Conservation (phyloP, 2,329 filamentous ascomycete genomes). For the Ascochyta viciae-villosae region DNA sequence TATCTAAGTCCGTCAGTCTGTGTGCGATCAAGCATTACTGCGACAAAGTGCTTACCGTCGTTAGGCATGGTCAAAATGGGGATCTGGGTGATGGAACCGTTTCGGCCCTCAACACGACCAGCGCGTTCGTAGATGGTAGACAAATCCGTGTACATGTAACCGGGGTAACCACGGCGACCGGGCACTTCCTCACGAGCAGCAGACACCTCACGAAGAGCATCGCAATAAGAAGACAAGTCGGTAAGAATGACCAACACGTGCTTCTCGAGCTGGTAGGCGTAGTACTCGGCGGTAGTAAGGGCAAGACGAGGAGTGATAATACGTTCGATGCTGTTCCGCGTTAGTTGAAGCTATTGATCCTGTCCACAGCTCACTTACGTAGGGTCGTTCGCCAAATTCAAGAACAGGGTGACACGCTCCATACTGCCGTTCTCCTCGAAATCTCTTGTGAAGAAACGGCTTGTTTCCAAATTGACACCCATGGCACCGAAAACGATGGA, state of each 20-base stretch:
- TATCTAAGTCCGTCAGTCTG: conserved; percentile 64
- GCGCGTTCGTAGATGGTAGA: conserved; percentile 99
- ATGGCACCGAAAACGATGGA: conserved; percentile 99
- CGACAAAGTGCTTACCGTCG: conserved; percentile 66
- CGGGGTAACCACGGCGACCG: conserved; percentile 97
- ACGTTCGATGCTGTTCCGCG: conserved; percentile 81
- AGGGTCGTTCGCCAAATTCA: conserved; percentile 98
- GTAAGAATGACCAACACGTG: conserved; percentile 99
- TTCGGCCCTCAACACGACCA: conserved; percentile 94
- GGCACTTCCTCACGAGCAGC: conserved; percentile 98
- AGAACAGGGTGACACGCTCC: conserved; percentile 95
- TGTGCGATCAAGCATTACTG: background rate
- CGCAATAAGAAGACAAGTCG: conserved; percentile 96
- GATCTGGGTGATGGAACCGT: conserved; percentile 98
- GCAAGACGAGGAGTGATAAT: conserved; percentile 99
- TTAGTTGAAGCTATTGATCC: conserved; percentile 24
- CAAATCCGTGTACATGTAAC: conserved; percentile 99
- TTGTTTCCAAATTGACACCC: conserved; percentile 99
- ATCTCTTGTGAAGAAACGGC: conserved; percentile 96
- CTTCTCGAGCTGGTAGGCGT: conserved; percentile 99
- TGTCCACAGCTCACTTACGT: conserved; percentile 69
- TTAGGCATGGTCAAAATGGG: conserved; percentile 99
- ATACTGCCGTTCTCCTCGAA: conserved; percentile 99
- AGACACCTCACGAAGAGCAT: conserved; percentile 97
- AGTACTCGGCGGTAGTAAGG: conserved; percentile 98